Conservation (phyloP, 1,139 yeast genomes). For the Arxiozyma heterogenica region DNA sequence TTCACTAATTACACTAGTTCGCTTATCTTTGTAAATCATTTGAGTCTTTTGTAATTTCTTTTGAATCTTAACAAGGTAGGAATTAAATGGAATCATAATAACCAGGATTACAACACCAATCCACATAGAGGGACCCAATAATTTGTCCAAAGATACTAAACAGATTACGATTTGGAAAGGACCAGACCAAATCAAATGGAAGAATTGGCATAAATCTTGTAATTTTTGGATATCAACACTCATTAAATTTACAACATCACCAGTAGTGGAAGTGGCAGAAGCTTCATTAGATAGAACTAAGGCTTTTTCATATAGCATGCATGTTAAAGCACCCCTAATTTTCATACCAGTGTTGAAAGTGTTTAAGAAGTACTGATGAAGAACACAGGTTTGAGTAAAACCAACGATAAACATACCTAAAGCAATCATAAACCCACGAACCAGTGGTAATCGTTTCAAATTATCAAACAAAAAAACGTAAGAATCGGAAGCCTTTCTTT, state of each 20-base stretch:
- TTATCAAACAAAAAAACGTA: constrained; percentile 27
- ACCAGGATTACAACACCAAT: constrained; percentile 83
- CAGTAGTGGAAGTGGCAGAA: constrained; percentile 72
- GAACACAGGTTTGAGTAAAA: constrained; percentile 67
- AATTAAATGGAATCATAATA: constrained; percentile 78
- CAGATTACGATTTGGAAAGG: constrained; percentile 87
- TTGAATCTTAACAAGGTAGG: constrained; percentile 62
- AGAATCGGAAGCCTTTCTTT: constrained; percentile 28
- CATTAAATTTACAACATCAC: constrained; percentile 95
- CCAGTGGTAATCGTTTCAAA: constrained; percentile 39
- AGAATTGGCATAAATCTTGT: constrained; percentile 80
- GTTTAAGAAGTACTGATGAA: constrained; percentile 90
- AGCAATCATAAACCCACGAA: constrained; percentile 79
- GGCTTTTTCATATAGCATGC: constrained; percentile 73
- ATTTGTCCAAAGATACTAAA: constrained; percentile 60
- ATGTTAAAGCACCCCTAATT: constrained; percentile 68
- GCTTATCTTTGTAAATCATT: constrained; percentile 58
- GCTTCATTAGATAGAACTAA: constrained; percentile 78
- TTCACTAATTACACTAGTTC: constrained; percentile 72
- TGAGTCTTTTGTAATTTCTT: constrained; percentile 69
- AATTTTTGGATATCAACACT: constrained; percentile 92
- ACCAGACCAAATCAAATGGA: constrained; percentile 90
- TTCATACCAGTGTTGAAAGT: constrained; percentile 88
- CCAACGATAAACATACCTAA: constrained; percentile 77
- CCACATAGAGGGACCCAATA: constrained; percentile 93